Evolutionary conservation across 495 filamentous ascomycete genomes (phyloP), one percentile per base, ranked within the genome.

Genomic region (Neurospora sublineolata): DNA sequence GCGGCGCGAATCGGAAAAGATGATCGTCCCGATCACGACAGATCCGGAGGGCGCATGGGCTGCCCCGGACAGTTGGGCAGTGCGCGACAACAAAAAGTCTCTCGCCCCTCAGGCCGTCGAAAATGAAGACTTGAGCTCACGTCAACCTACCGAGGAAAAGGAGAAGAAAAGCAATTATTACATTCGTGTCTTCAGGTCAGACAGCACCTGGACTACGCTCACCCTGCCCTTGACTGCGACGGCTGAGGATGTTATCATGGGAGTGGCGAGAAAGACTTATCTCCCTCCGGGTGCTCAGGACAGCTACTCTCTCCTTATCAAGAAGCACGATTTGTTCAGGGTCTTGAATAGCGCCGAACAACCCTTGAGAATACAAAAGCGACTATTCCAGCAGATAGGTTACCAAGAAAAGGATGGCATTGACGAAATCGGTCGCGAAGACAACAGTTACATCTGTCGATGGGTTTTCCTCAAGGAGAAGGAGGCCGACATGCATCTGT

Each of bases 361-460:
- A 41, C 96, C 96, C 11, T 87, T 99, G 27, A 84, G 93, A 46
- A 93, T 99, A 75, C 96, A 99, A 77, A 98, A 97, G 80, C 88
- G 90, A 37, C 85, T 99, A 36, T 85, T 99, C 9, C 91, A 97
- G 80, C 93, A 97, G 80, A 91, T 93, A 38, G 95, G 95, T 14
- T 99, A 97, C 77, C 91, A 90, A n/a, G 86, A 91, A 37, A 89
- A 88, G 30, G 96, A 99, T 77, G 88, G 87, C 44, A 88, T 98
- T 52, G 94, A 97, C 76, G 95, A 97, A 72, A 89, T 99, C 69
- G 95, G 95, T n/a, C 89, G 95, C 60, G 95, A 99, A 79, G 95
- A 99, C 80, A 96, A 97, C 80, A 94, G 94, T 76, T 98, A 98
- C 75, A 85, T 99, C 8, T 94, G 94, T 76, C 93, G 95, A 9